phyloP scores from a whole-genome alignment of 306 rosid species.

The Canavalia ensiformis region DNA sequence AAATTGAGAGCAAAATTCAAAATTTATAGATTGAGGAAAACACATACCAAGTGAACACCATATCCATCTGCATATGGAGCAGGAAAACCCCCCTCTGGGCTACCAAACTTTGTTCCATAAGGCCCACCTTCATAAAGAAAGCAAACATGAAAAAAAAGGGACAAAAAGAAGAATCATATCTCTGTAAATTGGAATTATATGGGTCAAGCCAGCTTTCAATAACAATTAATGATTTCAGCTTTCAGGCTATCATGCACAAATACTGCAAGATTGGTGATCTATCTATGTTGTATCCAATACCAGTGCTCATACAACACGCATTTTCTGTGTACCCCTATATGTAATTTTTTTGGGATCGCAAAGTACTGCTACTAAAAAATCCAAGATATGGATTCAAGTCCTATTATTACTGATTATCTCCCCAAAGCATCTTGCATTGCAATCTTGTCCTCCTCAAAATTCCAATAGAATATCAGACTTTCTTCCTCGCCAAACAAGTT shows the following conservation, averaged over 20 bases:
- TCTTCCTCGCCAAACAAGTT: neutral
- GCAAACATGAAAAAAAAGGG: conserved; percentile 31
- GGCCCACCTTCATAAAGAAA: conserved; percentile 68
- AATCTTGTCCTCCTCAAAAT: conserved; percentile 19
- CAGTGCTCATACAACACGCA: neutral
- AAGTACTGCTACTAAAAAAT: conserved; percentile 3
- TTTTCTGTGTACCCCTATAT: conserved; percentile 12
- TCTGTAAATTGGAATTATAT: neutral
- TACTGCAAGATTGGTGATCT: conserved; percentile 24
- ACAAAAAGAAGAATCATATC: conserved; percentile 28
- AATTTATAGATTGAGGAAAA: conserved; percentile 24
- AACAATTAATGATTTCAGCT: conserved; percentile 13
- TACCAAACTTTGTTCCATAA: conserved; percentile 71
- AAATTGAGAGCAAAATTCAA: conserved; percentile 26
- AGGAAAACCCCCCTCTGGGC: conserved; percentile 63
- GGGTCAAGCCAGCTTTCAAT: neutral
- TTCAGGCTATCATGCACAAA: conserved; percentile 18
- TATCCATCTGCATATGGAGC: conserved; percentile 74
- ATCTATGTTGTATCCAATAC: neutral
- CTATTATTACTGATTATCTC: neutral
- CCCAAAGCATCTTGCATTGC: neutral
- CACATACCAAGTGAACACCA: conserved; percentile 74
- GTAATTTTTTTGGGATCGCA: conserved; percentile 11
- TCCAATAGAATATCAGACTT: too few relatives aligned
- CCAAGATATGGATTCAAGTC: conserved; percentile 8